A percentile compares a stretch with the other conserved stretches of the same genome.
Conservation (phyloP, 1,284 basidiomycete genomes). For the Leccinum fallax region DNA sequence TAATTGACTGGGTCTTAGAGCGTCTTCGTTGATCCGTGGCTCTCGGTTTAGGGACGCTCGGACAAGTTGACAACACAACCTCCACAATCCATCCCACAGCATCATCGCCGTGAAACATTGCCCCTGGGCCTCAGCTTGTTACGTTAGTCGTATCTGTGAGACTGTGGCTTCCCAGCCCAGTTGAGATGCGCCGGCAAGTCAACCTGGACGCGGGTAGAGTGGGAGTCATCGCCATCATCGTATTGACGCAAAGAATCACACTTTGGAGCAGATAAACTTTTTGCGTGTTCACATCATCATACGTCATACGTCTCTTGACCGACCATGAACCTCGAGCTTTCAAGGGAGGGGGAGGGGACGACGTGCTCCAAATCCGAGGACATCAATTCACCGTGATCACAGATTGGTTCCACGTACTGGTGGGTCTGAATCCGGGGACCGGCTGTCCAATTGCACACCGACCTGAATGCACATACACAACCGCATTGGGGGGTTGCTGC, state of each 20-base stretch:
- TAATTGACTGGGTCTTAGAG: not conserved
- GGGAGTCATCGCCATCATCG: not conserved
- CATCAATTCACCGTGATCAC: not conserved
- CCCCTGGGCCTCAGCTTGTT: conserved; percentile 4
- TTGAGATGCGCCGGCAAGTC: conserved; percentile 15
- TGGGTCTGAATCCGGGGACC: not conserved
- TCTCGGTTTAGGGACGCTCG: conserved; percentile 1
- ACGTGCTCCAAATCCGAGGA: conserved; percentile 1
- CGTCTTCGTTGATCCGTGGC: conserved; percentile 1
- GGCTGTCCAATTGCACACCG: conserved; percentile 1
- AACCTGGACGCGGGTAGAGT: conserved; percentile 1
- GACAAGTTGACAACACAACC: not conserved
- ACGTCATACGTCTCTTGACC: conserved; percentile 10
- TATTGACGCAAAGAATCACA: not conserved
- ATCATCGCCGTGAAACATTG: not conserved
- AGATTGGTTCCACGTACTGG: not conserved
- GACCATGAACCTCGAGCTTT: not conserved
- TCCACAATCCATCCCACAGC: not conserved
- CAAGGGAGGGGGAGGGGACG: not conserved
- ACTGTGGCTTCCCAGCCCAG: not conserved
- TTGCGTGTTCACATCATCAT: conserved; percentile 4
- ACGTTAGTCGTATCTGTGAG: conserved; percentile 15
- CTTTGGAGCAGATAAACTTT: conserved; percentile 11
- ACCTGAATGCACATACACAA: conserved; percentile 2
- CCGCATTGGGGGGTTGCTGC: conserved; percentile 13